Base-by-base conservation (phyloP, 805 yeast genomes). In the Yamadazyma philogaea region DNA sequence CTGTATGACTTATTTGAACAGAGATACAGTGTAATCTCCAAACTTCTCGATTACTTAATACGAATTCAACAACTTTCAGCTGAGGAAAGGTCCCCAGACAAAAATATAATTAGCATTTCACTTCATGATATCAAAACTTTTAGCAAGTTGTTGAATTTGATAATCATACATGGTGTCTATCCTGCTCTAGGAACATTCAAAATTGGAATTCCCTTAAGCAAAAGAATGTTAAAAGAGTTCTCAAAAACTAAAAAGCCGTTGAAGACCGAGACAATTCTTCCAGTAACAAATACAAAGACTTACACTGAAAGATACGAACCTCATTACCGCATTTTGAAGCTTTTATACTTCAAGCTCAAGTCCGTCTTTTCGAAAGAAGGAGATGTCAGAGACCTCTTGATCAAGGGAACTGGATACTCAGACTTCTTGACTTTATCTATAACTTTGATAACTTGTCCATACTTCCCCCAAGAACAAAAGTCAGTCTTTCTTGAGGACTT, bases 91-190 rank as follows among this genome's bases (percentile, higher is more conserved):
- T 42, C 39, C 6, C 33, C 39, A 5, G 69, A 71, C 44, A 49
- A 53, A 32, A 57, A 63, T 37, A 49, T 77, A 38, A 69, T 85
- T 8, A 68, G 84, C 7, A 82, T 91, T 12, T 87, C 97, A 0
- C 68, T 91, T 7, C 89, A 87, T 53, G 98, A 93, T 58, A 81
- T 91, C 74, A 84, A 81, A 56, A 74, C 78, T 3, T 76, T 93
- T 43, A 82, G 84, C 27, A 75, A 72, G 17, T 56, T 91, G 34
- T 60, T 84, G 15, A 84, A 82, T 48, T 44, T 84, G 8, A 68
- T 90, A 1, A 77, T 89, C 0, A 61, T 84, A 1, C 83, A 81
- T 49, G 90, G 95, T 0, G 70, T 91, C 0, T 84, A 83, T 50
- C 78, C 89, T 0, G 75, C 78, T 39, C 47, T 87, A 0, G 77